phyloP scores from a whole-genome alignment of 1,139 yeast genomes.

The Zygosaccharomyces pseudobailii region DNA sequence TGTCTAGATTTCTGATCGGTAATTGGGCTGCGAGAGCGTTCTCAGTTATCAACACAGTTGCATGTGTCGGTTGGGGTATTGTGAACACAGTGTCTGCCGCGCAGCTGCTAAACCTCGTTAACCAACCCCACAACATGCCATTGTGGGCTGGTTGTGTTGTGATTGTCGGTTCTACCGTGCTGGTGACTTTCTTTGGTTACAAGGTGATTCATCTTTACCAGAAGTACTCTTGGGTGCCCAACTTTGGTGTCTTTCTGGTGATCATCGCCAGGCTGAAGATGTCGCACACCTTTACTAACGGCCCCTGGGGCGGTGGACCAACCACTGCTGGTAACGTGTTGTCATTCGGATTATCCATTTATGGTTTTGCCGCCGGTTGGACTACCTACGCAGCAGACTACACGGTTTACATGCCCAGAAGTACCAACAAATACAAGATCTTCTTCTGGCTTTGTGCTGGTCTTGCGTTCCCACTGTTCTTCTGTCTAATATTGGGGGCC shows the following conservation, averaged over 20 bases:
- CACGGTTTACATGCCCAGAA: slow-evolving; percentile 73
- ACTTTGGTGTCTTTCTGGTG: slow-evolving; percentile 62
- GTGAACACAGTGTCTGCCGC: slow-evolving; percentile 89
- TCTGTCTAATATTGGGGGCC: slow-evolving; percentile 78
- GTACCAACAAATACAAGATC: slow-evolving; percentile 51
- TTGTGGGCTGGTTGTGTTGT: slow-evolving; percentile 89
- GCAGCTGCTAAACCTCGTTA: slow-evolving; percentile 72
- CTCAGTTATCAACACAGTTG: slow-evolving; percentile 72
- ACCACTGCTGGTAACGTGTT: slow-evolving; percentile 70
- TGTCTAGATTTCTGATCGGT: slow-evolving; percentile 76
- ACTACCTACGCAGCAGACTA: slow-evolving; percentile 89
- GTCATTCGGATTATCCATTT: slow-evolving; percentile 77
- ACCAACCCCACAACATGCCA: slow-evolving; percentile 54
- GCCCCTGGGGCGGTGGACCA: slow-evolving; percentile 40
- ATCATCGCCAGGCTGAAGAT: slow-evolving; percentile 71
- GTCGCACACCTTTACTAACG: slow-evolving; percentile 52
- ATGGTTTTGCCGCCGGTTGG: slow-evolving; percentile 94
- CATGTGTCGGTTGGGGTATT: slow-evolving; percentile 94
- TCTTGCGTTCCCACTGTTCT: slow-evolving; percentile 59
- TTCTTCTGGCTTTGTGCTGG: slow-evolving; percentile 62
- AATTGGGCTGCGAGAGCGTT: slow-evolving; percentile 68
- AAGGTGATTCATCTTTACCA: slow-evolving; percentile 75
- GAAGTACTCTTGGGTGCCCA: slow-evolving; percentile 86
- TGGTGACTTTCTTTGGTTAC: slow-evolving; percentile 81
- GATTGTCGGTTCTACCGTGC: slow-evolving; percentile 59